Evolutionary conservation across 805 yeast species (phyloP).

Genomic region (Ogataea ramenticola): DNA sequence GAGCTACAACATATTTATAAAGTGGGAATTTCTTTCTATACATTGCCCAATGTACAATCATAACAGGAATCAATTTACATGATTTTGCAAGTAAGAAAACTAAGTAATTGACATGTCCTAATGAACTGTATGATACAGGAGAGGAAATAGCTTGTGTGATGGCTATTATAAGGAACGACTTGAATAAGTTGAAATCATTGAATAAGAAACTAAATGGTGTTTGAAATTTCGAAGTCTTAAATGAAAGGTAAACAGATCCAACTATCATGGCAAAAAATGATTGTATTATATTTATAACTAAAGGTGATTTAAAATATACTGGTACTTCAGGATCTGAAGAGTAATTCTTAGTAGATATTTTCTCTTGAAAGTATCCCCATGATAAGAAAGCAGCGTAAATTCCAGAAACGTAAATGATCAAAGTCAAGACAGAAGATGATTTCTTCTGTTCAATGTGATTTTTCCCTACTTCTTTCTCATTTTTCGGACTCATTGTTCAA

Average conservation of each 20-base stretch:
- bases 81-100: constrained; percentile 84
- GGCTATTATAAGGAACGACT: constrained; percentile 47
- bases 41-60: constrained; percentile 67
- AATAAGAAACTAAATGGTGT: constrained; percentile 28
- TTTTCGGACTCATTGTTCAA: background rate
- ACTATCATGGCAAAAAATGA: constrained; percentile 63
- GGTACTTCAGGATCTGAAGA: constrained; percentile 39
- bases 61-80: constrained; percentile 91
- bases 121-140: constrained; percentile 74
- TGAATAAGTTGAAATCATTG: constrained; percentile 22
- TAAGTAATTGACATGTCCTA: constrained; percentile 79
- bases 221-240: constrained; percentile 24
- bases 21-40: constrained; percentile 67
- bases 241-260: constrained; percentile 52
- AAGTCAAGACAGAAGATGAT: constrained; percentile 3
- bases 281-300: constrained; percentile 71
- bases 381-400: constrained; percentile 81
- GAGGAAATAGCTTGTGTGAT: constrained; percentile 73
- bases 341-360: constrained; percentile 71
- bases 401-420: constrained; percentile 41
- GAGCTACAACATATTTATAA: constrained; percentile 74
- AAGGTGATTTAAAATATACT: constrained; percentile 57
- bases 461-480: too few relatives aligned
- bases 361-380: constrained; percentile 92
- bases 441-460: background rate